Evolutionary conservation across 2,329 filamentous ascomycete species (phyloP).

Genomic region (Fusarium redolens): DNA sequence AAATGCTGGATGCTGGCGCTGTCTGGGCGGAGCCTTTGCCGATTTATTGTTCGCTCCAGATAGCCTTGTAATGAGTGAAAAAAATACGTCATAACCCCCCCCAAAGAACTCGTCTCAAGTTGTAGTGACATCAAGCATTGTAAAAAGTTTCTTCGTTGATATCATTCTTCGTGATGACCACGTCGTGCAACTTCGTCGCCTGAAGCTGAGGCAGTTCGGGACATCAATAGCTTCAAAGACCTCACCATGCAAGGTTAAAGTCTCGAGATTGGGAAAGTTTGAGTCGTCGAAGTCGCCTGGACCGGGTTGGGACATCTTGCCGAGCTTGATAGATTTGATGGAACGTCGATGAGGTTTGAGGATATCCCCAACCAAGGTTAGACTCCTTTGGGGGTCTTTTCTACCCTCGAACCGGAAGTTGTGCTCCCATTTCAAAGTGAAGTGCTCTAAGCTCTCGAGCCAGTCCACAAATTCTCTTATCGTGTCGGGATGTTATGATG

Average conservation of each 20-base stretch:
- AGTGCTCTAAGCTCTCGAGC: not conserved
- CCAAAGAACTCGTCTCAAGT: not conserved
- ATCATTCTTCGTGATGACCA: not conserved
- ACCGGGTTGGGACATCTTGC: not conserved
- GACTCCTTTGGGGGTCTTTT: not conserved
- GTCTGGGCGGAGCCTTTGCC: no score
- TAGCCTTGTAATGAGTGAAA: no score
- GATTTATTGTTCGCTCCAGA: not conserved
- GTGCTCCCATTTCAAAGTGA: not conserved
- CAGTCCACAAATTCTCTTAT: not conserved
- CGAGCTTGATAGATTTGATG: not conserved
- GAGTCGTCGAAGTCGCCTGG: not conserved
- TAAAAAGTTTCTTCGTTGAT: not conserved
- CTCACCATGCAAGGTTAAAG: not conserved
- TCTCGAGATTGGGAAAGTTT: not conserved
- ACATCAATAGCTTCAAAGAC: not conserved
- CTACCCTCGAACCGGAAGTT: not conserved
- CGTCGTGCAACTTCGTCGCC: not conserved
- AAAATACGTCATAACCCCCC: not conserved
- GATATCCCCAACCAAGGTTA: not conserved
- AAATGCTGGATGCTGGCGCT: not conserved
- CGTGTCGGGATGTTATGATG: not conserved
- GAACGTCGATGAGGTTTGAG: not conserved
- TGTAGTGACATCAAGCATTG: not conserved
- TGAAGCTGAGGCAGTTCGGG: not conserved